Base-by-base conservation (phyloP, 164 flowering plant genomes). In the Vitis amurensis region DNA sequence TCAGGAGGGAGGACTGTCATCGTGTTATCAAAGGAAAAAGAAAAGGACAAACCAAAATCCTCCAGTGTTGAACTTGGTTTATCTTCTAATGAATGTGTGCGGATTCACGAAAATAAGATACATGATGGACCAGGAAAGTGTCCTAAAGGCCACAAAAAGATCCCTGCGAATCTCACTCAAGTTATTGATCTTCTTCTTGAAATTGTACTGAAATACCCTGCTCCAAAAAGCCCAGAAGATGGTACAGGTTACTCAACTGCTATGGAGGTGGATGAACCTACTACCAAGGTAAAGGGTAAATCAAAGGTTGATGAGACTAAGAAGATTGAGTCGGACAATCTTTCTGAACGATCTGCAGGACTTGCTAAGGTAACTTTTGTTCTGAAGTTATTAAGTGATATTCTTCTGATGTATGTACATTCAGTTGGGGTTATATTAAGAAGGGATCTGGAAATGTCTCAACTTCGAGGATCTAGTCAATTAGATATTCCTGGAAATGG, bases 151-250 rank as follows among this genome's bases (percentile, higher is more conserved):
- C 97, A 89, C 81, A 94, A 86, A 78, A 90, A 80, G 78, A 72
- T 87, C 63, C 93, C 99, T 48, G 82, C 81, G 4, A 94, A 86
- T 85, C 86, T 94, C 50, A 71, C 87, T 69, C 92, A 87, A 73
- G 98, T 94, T 27, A 81, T 94, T 56, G 97, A 94, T 69, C 91
- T 86, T 75, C 94, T 94, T 68, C 82, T 94, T 77, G 97, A 92
- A 61, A 92, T 91, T 14, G 73, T 94, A 13, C 62, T 83, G 71
- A 80, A 80, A 70, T 91, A 70, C 76, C 89, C 89, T 23, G 71
- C 81, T 23, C 52, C 68, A 17, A 73, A 71, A 72, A 55, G 51
- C 29, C 78, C 68, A 62, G 91, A 82, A 75, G 87, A 82, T 52
- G 72, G 66, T 65, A 37, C 68, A 10, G 70, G 67, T 63, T 66